Conservation (phyloP, 352 stramenopile genomes). For the Globisporangium irregulare region DNA sequence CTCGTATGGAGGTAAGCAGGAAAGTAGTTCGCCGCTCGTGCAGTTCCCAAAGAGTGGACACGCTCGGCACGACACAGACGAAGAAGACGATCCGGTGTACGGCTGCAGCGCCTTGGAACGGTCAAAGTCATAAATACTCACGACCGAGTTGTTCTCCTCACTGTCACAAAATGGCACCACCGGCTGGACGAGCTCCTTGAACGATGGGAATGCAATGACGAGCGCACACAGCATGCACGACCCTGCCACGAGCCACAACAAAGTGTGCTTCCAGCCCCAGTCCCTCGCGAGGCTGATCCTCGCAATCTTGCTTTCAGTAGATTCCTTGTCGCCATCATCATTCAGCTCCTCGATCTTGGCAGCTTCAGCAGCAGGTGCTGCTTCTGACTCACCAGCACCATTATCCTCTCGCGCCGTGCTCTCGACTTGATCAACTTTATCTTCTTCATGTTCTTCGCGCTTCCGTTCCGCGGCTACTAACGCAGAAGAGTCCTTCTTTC, state of each 20-base stretch:
- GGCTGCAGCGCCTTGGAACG: constrained; percentile 47
- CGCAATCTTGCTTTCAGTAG: constrained; percentile 29
- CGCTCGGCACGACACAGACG: constrained; percentile 30
- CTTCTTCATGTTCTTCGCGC: not conserved
- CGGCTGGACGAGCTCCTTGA: constrained; percentile 30
- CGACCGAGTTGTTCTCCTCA: constrained; percentile 29
- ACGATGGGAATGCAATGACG: constrained; percentile 39
- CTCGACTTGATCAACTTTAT: not conserved
- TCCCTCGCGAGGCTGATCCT: constrained; percentile 34
- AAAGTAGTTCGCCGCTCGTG: constrained; percentile 40
- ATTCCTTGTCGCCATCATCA: constrained; percentile 18
- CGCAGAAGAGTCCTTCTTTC: constrained; percentile 16
- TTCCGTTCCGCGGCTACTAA: not conserved
- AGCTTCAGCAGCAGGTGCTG: not conserved
- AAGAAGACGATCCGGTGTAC: constrained; percentile 29
- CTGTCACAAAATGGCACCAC: constrained; percentile 54
- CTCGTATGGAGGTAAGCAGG: constrained; percentile 47
- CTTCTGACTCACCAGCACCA: not conserved
- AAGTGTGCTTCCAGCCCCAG: constrained; percentile 34
- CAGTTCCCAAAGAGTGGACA: constrained; percentile 67
- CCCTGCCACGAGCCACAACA: constrained; percentile 35
- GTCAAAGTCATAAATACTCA: constrained; percentile 32
- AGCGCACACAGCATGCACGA: constrained; percentile 37
- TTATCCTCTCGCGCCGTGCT: not conserved
- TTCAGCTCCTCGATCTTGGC: constrained; percentile 11